These are phyloP conservation scores for Massariosphaeria phaeospora DNA, from an alignment of 495 filamentous ascomycete genomes.

Conservation along the genomic window DNA sequence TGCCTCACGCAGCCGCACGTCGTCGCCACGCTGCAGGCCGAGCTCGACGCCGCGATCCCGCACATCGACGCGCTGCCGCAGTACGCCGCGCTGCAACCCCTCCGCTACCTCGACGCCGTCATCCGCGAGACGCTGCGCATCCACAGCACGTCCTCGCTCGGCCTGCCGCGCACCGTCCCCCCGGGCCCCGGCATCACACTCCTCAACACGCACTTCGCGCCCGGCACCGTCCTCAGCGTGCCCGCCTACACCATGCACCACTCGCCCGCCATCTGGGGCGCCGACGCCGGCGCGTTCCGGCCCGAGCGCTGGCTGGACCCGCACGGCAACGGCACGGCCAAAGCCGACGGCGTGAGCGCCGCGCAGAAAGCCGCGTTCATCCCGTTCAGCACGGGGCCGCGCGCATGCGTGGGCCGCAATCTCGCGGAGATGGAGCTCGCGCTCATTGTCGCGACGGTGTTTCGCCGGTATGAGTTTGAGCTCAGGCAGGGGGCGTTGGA, in stretches of 20 bases:
- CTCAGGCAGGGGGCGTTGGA: slow-evolving; percentile 67
- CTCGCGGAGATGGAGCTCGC: slow-evolving; percentile 93
- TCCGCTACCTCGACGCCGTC: slow-evolving; percentile 71
- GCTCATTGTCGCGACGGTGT: slow-evolving; percentile 72
- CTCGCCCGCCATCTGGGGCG: slow-evolving; percentile 74
- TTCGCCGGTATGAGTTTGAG: slow-evolving; percentile 68
- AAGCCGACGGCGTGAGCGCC: slow-evolving; percentile 41
- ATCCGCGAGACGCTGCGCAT: slow-evolving; percentile 88
- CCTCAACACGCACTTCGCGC: slow-evolving; percentile 60
- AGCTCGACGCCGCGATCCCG: slow-evolving; percentile 67
- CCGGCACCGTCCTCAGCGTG: slow-evolving; percentile 73
- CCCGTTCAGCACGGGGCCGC: slow-evolving; percentile 76
- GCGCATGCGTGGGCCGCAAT: slow-evolving; percentile 78
- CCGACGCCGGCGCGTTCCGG: slow-evolving; percentile 68
- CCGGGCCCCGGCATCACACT: slow-evolving; percentile 52
- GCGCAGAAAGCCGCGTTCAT: slow-evolving; percentile 57
- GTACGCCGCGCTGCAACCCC: slow-evolving; percentile 65
- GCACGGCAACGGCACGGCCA: no score
- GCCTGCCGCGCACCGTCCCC: slow-evolving; percentile 78
- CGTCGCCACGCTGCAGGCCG: slow-evolving; percentile 61
- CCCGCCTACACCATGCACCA: slow-evolving; percentile 88
- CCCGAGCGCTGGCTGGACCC: slow-evolving; percentile 89
- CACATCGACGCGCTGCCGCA: slow-evolving; percentile 57
- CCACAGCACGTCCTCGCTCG: slow-evolving; percentile 83
- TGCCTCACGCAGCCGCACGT: slow-evolving; percentile 65